Evolutionary conservation across 768 basidiomycete genomes (phyloP), one percentile per base, ranked within the genome.

Genomic region (Gloeopeniophorella convolvens): DNA sequence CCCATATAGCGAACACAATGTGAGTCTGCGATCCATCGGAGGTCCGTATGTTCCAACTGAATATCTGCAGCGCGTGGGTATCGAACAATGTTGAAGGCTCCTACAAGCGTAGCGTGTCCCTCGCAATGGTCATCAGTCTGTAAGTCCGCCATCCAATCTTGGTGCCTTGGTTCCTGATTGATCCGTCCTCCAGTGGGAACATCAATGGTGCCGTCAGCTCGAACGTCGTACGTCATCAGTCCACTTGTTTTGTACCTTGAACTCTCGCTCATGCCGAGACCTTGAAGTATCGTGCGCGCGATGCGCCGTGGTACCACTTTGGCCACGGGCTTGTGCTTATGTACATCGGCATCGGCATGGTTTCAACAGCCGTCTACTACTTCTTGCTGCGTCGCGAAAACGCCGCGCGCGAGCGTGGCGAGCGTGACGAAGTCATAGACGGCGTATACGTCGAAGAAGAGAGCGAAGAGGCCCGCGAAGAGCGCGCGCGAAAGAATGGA

Each of bases 201-300:
- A 68, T 86, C 43, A 84, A 85, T 60, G 85, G 84, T 16, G 83
- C 82, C n/a, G 78, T 89, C 34, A 80, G 78, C 60, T 85, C 83
- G 15, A 86, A 87, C 58, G 77, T 89, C 30, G 81, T 82, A 65
- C 57, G 81, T 74, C 28, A n/a, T 37, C 20, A n/a, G 30, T 46
- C 27, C 28, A 7, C 20, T 26, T 44, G 13, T 15, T 43, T 16
- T 21, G 21, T 3, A 30, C 16, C 20, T 16, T 28, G 16, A 23
- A 10, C 6, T 27, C 21, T 50, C 35, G 26, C 33, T 43, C n/a
- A 28, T 27, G 7, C 18, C 6, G 12, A 13, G 7, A 23, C 8
- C 28, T 13, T 26, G 3, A 44, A 81, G 73, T 88, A 89, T 60
- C 83, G 84, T 27, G 75, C 75, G 3, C 64, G 62, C 40, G 82